Evolutionary conservation across 768 basidiomycete genomes (phyloP).

Genomic region (Suillus cothurnatus): DNA sequence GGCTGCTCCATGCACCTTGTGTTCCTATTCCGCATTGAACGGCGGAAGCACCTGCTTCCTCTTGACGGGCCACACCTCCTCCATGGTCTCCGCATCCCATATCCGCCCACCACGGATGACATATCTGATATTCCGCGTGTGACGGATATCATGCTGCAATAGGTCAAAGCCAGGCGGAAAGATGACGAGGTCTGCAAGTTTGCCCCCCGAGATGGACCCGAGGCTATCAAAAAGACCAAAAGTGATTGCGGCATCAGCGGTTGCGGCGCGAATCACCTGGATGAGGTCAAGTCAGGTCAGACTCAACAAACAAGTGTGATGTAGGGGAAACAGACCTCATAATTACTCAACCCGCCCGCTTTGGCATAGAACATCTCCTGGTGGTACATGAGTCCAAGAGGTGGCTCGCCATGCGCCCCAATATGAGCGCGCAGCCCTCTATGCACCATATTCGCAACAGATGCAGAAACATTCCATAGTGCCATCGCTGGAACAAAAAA

Average conservation of each 20-base stretch:
- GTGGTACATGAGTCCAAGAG: slow-evolving; percentile 76
- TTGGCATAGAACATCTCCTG: slow-evolving; percentile 70
- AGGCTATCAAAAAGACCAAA: slow-evolving; percentile 64
- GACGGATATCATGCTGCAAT: slow-evolving; percentile 50
- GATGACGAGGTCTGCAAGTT: slow-evolving; percentile 71
- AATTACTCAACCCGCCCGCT: slow-evolving; percentile 67
- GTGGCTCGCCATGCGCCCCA: slow-evolving; percentile 75
- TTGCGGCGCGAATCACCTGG: slow-evolving; percentile 70
- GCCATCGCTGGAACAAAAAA: slow-evolving; percentile 49
- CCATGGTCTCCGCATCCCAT: slow-evolving; percentile 69
- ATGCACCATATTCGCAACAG: slow-evolving; percentile 68
- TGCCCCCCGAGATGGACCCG: slow-evolving; percentile 63
- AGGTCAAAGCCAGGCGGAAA: slow-evolving; percentile 65
- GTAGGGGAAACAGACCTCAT: slow-evolving; percentile 49
- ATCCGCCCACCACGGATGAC: slow-evolving; percentile 71
- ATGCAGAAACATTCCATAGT: slow-evolving; percentile 68
- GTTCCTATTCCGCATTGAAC: slow-evolving; percentile 49
- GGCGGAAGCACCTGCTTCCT: slow-evolving; percentile 57
- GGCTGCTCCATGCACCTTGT: not conserved
- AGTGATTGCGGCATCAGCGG: slow-evolving; percentile 62
- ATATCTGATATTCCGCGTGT: slow-evolving; percentile 52
- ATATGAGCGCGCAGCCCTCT: slow-evolving; percentile 65
- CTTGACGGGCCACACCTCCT: slow-evolving; percentile 70
- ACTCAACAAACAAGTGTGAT: not conserved
- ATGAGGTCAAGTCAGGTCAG: not conserved